Evolutionary conservation across 2,329 filamentous ascomycete genomes (phyloP).

Genomic region (Trichoderma sp.): DNA sequence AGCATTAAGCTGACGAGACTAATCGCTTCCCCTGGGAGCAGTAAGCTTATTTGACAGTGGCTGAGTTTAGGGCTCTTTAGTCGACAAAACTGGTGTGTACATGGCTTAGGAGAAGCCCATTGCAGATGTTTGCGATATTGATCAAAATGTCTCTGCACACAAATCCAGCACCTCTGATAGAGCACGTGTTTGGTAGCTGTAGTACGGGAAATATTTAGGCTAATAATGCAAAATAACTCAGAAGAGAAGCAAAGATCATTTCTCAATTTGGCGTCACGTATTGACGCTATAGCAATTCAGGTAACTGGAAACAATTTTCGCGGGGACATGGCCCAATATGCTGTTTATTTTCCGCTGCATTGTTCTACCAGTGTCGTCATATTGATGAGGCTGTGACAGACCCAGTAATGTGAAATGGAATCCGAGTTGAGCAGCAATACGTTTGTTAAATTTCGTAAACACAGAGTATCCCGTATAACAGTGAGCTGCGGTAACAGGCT

Average conservation of each 20-base stretch:
- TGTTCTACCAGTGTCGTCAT: conserved; percentile 1
- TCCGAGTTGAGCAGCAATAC: neutral
- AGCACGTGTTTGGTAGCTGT: neutral
- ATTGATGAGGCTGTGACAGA: conserved; percentile 6
- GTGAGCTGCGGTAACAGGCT: neutral
- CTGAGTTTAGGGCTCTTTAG: neutral
- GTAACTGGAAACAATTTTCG: neutral
- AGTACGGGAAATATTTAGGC: neutral
- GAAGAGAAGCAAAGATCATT: neutral
- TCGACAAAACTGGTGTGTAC: neutral
- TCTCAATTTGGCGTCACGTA: neutral
- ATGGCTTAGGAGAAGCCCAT: neutral
- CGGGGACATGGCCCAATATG: neutral
- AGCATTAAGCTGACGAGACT: neutral
- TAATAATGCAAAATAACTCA: neutral
- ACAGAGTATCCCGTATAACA: neutral
- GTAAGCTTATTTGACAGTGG: neutral
- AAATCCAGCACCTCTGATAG: neutral
- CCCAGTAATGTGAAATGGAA: neutral
- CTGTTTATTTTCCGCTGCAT: neutral
- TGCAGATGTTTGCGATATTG: neutral
- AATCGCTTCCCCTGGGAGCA: neutral
- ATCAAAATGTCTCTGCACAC: neutral
- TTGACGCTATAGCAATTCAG: conserved; percentile 6
- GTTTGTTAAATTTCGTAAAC: neutral